Conservation (phyloP, 1,284 basidiomycete species). For the Ceratobasidium sp. region DNA sequence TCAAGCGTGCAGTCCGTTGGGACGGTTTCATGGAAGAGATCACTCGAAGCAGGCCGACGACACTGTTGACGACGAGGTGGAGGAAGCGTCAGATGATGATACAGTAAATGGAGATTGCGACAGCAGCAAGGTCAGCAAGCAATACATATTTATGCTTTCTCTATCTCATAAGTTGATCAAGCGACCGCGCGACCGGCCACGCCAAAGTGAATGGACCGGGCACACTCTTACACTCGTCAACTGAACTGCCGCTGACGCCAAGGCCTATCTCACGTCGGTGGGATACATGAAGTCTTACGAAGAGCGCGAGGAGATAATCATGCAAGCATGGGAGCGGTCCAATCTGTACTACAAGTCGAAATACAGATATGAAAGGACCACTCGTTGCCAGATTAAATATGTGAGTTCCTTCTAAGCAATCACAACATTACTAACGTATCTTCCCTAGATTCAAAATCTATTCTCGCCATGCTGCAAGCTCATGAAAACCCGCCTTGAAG, state of each 20-base stretch:
- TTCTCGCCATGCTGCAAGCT: background rate
- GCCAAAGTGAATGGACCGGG: background rate
- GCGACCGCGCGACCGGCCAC: background rate
- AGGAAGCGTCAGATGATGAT: too few species aligned
- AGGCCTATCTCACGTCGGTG: background rate
- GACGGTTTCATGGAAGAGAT: too few species aligned
- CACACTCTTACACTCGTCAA: background rate
- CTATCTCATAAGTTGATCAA: too few species aligned
- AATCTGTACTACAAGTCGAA: background rate
- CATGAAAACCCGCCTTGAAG: background rate
- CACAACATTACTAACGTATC: background rate
- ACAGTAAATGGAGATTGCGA: too few species aligned
- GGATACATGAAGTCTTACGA: conserved; percentile 3
- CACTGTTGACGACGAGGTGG: too few species aligned
- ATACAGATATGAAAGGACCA: background rate
- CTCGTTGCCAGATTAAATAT: background rate
- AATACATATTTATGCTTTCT: too few species aligned
- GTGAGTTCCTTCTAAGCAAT: background rate
- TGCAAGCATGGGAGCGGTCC: background rate
- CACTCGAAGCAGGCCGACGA: too few species aligned
- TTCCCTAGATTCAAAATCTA: background rate
- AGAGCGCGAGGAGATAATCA: background rate
- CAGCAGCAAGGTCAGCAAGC: too few species aligned
- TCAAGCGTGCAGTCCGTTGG: too few species aligned
- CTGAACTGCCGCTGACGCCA: background rate